Evolutionary conservation across 768 basidiomycete genomes (phyloP).

Genomic region (Tremella mesenterica): DNA sequence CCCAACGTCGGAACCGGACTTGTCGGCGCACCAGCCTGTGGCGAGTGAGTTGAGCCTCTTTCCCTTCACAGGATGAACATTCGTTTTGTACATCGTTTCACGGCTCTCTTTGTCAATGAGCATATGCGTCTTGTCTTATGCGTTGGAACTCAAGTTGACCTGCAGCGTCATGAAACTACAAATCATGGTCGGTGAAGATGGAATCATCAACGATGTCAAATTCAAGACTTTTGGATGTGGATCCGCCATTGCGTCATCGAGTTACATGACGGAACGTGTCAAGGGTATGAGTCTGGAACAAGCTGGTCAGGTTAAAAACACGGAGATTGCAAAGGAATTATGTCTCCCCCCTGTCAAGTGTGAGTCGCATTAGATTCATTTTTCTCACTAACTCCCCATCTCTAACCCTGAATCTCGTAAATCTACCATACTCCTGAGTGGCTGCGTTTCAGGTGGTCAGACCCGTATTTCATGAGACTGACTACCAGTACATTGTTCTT

Average conservation of each 20-base stretch:
- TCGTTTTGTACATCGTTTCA: not conserved
- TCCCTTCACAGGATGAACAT: not conserved
- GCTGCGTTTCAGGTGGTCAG: not conserved
- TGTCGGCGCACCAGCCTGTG: conserved; percentile 93
- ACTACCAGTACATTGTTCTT: conserved; percentile 48
- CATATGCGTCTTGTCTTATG: not conserved
- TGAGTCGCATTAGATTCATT: conserved; percentile 10
- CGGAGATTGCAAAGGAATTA: conserved; percentile 96
- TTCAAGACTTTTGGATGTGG: conserved; percentile 99
- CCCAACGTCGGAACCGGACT: conserved; percentile 91
- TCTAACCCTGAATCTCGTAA: not conserved
- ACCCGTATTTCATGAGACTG: conserved; percentile 1
- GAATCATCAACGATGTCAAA: conserved; percentile 91
- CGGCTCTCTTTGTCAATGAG: no score
- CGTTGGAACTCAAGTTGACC: not conserved
- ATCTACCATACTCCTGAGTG: not conserved
- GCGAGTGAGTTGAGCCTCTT: conserved; percentile 51
- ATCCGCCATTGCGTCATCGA: conserved; percentile 84
- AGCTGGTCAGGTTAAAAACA: conserved; percentile 94
- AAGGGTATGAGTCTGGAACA: conserved; percentile 88
- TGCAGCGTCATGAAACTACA: conserved; percentile 87
- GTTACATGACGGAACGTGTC: conserved; percentile 98
- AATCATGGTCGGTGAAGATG: conserved; percentile 85
- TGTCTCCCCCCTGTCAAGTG: conserved; percentile 88
- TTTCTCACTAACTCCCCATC: not conserved